Evolutionary conservation across 208 protist species (phyloP).

Genomic region (Acanthamoeba sp.): DNA sequence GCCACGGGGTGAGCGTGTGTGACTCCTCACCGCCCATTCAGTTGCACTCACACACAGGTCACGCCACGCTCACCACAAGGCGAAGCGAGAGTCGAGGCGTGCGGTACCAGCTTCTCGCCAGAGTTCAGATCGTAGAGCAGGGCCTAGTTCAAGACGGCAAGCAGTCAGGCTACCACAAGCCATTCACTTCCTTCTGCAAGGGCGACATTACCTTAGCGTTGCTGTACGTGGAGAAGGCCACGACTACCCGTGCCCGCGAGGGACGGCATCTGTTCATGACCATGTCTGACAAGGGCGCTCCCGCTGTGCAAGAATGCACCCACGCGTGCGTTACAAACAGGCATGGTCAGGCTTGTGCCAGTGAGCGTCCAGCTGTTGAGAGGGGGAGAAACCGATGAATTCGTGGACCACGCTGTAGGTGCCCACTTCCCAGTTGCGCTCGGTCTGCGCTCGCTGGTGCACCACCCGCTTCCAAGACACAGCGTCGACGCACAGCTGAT

Average conservation of each 20-base stretch:
- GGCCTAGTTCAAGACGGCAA: too few species aligned
- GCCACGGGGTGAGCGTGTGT: too few species aligned
- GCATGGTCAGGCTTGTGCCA: too few species aligned
- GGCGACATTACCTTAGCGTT: neutral
- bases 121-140: constrained; percentile 2
- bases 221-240: constrained; percentile 2
- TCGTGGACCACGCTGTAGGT: neutral
- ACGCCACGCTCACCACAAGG: too few species aligned
- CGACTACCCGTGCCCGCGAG: neutral
- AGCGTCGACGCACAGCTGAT: neutral
- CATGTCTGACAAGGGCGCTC: neutral
- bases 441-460: neutral
- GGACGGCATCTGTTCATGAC: neutral
- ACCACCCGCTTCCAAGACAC: neutral
- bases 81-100: too few species aligned
- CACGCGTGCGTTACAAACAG: too few species aligned
- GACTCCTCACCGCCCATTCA: too few species aligned
- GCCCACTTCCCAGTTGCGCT: constrained; percentile 3
- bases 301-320: neutral
- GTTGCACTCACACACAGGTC: neutral
- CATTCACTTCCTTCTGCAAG: neutral
- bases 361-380: neutral
- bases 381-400: neutral
- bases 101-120: neutral
- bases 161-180: too few species aligned